phyloP scores from a whole-genome alignment of 2,329 filamentous ascomycete species.

The Sclerotinia subarctica region DNA sequence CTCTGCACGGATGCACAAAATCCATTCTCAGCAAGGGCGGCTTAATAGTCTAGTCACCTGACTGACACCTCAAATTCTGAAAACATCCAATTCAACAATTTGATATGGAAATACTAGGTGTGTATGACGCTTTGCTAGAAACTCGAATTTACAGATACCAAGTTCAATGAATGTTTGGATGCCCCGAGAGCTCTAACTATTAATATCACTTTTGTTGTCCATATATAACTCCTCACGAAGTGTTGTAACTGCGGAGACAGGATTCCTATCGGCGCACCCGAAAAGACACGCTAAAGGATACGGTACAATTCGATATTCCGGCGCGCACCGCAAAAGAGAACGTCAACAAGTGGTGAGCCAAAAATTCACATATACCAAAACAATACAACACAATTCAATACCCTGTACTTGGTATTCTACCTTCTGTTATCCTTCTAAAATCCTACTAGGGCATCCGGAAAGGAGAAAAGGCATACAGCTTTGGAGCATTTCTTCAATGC shows the following conservation, averaged over 20 bases:
- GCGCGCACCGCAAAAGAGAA: conserved; percentile 11
- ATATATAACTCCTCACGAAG: neutral
- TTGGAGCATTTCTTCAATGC: neutral
- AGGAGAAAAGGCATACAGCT: neutral
- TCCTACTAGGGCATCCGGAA: neutral
- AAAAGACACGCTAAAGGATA: conserved; percentile 18
- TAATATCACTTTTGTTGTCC: neutral
- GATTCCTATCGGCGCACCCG: conserved; percentile 14
- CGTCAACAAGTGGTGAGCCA: neutral
- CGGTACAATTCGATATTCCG: conserved; percentile 14
- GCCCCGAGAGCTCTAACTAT: too few relatives aligned
- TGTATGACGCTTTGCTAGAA: neutral
- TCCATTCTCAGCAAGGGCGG: neutral
- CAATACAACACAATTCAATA: neutral
- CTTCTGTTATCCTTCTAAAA: neutral
- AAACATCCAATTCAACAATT: neutral
- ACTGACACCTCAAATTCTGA: neutral
- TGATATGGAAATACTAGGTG: neutral
- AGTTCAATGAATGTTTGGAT: neutral
- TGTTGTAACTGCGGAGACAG: conserved; percentile 7
- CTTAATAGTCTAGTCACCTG: neutral
- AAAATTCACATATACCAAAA: neutral
- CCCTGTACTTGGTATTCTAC: neutral
- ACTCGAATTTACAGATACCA: neutral
- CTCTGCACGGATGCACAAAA: conserved; percentile 2